Base-by-base conservation (phyloP, 2,329 filamentous ascomycete genomes). In the Trichoderma sp. region DNA sequence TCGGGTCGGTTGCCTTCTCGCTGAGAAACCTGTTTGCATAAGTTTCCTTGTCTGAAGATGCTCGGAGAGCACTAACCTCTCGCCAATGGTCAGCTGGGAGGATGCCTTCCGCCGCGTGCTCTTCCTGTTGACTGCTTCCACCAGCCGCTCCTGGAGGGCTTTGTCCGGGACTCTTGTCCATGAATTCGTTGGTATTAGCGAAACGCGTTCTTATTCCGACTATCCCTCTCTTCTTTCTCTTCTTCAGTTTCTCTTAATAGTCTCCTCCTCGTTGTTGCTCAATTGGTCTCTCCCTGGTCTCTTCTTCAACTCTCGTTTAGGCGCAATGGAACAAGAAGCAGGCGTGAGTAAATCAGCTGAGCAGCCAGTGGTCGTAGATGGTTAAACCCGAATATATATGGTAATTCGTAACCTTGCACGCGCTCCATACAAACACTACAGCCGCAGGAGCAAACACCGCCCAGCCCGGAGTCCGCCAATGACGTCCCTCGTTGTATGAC, bases 41-140 rank as follows among this genome's bases (percentile, higher is more conserved):
- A 32, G 53, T 65, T 58, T 50, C 34, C 23, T 20, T 61, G 23
- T 13, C 17, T 17, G 2, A 3, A 26, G 32, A 36, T 20, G 1
- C 9, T 15, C 15, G 4, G 13, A 34, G n/a, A 23, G 23, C 36
- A 65, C 70, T 15, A 63, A 71, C 70, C 58, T 71, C 70, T 71
- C 39, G 70, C 70, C 70, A 71, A 34, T 71, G 64, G 11, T 32
- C 64, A 23, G 70, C 64, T 30, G 70, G 70, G 23, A 71, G 70
- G 32, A 71, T 71, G 30, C 58, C 70, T 6, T 67, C 69, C 39
- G 63, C 23, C 6, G 12, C 30, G 26, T 43, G 36, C 32, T 71
- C 53, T 15, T 71, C 20, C 30, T 58, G 62, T 26, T 65, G 28
- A 34, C 39, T 23, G 28, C 50, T 61, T 58, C 58, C 57, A 11